Base-by-base conservation (phyloP, 2,329 filamentous ascomycete genomes). In the Aspergillus chevalieri region DNA sequence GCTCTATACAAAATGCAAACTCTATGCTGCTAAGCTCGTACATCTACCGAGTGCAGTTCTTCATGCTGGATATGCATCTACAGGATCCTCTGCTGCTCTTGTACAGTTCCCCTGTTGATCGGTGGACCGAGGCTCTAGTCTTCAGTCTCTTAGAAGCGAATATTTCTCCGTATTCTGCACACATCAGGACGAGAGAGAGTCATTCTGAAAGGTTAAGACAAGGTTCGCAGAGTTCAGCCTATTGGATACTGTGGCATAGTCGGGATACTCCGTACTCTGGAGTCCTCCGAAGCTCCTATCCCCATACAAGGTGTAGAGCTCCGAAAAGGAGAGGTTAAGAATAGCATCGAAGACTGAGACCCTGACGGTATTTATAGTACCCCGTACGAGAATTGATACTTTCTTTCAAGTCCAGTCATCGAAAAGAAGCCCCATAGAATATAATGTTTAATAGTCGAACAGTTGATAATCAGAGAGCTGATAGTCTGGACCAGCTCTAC, bases 91-190 rank as follows among this genome's bases (percentile, higher is more conserved):
- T 41, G 36, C 9, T 41, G 9, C 26, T 30, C 26, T 12, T 30
- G 10, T 30, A 30, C 26, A 39, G 17, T 52, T 53, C 56, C 52
- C 52, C 53, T 58, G 55, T 56, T 56, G 55, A 57, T 57, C 55
- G 51, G 55, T 56, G 56, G 56, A 57, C 26, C 26, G 51, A 21
- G 21, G 12, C 10, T 9, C 21, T 22, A 8, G 39, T 21, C 12
- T 12, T 19, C n/a, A 39, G 19, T 39, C n/a, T 39, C 36, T 12
- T 10, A 12, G 26, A 30, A 10, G 26, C 26, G 26, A 30, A 30
- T 30, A 30, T 30, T 30, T 30, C 26, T 30, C 10, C 26, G 26
- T 30, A 30, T 30, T 30, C 26, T 30, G 26, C 3, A 12, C 26
- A 5, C 26, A 10, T 12, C 26, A 12, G 26, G 26, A 12, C 10